These are phyloP conservation scores for Petunia secreta DNA, from an alignment of 257 asterid species.

Conservation along the genomic window DNA sequence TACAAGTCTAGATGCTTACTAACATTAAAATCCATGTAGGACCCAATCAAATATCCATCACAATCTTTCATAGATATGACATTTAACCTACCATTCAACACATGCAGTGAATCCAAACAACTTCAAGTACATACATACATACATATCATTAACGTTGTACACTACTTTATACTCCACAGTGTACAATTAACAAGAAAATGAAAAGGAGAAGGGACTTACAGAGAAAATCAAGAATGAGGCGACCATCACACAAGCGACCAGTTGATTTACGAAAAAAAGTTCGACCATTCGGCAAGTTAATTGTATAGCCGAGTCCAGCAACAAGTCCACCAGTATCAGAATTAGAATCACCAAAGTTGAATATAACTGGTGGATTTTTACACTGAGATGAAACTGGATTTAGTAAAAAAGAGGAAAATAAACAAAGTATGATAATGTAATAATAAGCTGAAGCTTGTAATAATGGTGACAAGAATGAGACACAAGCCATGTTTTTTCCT, in stretches of 20 bases:
- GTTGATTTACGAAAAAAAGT: slow-evolving; percentile 60
- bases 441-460: background rate
- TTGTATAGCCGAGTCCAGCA: slow-evolving; percentile 67
- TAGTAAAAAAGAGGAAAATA: slow-evolving; percentile 25
- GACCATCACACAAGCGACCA: slow-evolving; percentile 82
- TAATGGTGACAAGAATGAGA: background rate
- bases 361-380: slow-evolving; percentile 59
- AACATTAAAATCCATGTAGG: slow-evolving; percentile 14
- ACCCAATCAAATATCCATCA: slow-evolving; percentile 16
- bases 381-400: slow-evolving; percentile 39
- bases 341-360: slow-evolving; percentile 94
- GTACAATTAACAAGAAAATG: background rate
- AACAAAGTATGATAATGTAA: slow-evolving; percentile 5
- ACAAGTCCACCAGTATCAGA: slow-evolving; percentile 94
- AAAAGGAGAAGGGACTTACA: slow-evolving; percentile 43
- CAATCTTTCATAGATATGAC: slow-evolving; percentile 18
- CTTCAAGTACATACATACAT: background rate
- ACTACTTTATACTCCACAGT: background rate
- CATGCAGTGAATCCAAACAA: slow-evolving; percentile 16
- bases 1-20: background rate
- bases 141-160: background rate
- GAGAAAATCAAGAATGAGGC: slow-evolving; percentile 80
- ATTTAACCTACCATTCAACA: slow-evolving; percentile 1
- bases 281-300: slow-evolving; percentile 73
- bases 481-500: background rate